A percentile compares a stretch with the other conserved stretches of the same genome.
Conservation (phyloP, 1,139 yeast genomes). For the Sugiyamaella castrensis region DNA sequence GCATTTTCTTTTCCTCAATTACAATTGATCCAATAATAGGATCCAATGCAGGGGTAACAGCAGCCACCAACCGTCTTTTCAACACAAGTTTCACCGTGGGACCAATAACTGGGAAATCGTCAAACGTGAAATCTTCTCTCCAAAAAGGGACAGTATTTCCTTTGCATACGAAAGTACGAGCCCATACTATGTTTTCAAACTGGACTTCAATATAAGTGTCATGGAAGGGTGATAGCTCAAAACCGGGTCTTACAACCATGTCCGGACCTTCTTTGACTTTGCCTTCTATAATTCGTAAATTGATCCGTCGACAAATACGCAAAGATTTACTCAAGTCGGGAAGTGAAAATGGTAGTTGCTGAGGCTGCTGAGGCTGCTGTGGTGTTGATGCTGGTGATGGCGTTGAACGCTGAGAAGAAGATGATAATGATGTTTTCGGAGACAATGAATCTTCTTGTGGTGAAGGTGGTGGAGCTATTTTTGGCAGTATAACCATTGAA, state of each 20-base stretch:
- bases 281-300: constrained; percentile 66
- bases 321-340: constrained; percentile 37
- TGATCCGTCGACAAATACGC: constrained; percentile 54
- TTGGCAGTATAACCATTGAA: not conserved
- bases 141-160: constrained; percentile 48
- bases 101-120: constrained; percentile 31
- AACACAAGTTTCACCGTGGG: constrained; percentile 27
- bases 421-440: not conserved
- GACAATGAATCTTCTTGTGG: too few relatives aligned
- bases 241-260: not conserved
- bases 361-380: not conserved
- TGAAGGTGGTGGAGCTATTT: not conserved
- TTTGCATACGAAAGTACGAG: constrained; percentile 50
- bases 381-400: not conserved
- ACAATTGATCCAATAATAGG: constrained; percentile 32
- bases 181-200: constrained; percentile 56
- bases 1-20: constrained; percentile 19
- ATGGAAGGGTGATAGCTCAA: constrained; percentile 21
- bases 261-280: constrained; percentile 39
- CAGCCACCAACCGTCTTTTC: constrained; percentile 24
- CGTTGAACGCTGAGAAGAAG: not conserved
- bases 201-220: constrained; percentile 50
- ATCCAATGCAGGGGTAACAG: constrained; percentile 34
- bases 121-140: constrained; percentile 56
- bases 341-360: constrained; percentile 22